phyloP scores from a whole-genome alignment of 2,329 filamentous ascomycete species.

The Hypoxylon rubiginosum region DNA sequence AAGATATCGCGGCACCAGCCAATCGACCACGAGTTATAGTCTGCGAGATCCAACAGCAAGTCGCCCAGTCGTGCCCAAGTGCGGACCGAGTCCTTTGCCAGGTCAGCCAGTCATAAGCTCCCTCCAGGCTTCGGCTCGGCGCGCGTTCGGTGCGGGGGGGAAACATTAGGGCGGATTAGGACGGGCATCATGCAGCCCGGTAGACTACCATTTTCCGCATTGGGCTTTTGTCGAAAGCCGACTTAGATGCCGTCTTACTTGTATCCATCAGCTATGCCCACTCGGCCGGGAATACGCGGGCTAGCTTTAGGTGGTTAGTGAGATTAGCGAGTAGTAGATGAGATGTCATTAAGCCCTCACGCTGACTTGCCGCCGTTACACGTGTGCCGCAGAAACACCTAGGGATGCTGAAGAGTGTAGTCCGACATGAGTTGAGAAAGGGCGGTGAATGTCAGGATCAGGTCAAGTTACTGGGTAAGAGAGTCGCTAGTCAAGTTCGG shows the following conservation, averaged over 20 bases:
- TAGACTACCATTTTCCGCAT: background rate
- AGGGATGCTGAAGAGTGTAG: too few species aligned
- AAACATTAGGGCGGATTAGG: too few species aligned
- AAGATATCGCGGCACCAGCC: constrained; percentile 5
- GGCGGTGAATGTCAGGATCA: background rate
- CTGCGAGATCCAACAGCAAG: too few species aligned
- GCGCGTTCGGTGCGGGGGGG: too few species aligned
- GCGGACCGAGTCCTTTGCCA: too few species aligned
- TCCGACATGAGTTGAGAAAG: too few species aligned
- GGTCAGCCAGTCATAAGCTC: too few species aligned
- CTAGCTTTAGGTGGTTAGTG: background rate
- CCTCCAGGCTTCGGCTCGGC: too few species aligned
- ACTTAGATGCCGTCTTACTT: background rate
- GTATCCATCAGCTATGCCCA: background rate
- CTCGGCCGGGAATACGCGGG: background rate
- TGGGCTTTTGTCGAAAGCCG: background rate
- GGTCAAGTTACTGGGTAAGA: background rate
- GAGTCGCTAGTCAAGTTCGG: background rate
- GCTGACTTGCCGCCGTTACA: background rate
- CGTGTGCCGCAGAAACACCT: background rate
- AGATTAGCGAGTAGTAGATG: background rate
- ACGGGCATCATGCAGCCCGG: too few species aligned
- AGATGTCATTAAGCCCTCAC: background rate
- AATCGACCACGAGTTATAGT: background rate
- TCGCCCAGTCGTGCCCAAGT: too few species aligned